Percentiles rank a stretch among this genome's conserved stretches.
These are phyloP conservation scores for Neurospora sp. DNA, from an alignment of 495 filamentous ascomycete species.

Conservation along the genomic window DNA sequence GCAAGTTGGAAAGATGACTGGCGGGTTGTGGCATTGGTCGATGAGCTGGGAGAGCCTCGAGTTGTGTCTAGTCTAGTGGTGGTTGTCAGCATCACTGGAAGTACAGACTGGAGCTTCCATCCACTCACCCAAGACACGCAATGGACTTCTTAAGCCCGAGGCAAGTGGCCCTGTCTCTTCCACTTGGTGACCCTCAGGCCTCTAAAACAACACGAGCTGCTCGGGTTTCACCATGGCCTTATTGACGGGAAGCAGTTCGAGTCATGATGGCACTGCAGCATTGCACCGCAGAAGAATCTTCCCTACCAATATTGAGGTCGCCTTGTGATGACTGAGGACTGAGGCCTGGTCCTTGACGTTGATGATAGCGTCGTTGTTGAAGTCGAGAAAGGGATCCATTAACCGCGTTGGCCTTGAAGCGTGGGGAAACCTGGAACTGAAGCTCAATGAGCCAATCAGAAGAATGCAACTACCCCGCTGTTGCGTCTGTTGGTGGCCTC, in stretches of 20 bases:
- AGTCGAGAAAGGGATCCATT: constrained; percentile 2
- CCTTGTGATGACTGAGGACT: background rate
- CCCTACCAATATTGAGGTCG: constrained; percentile 4
- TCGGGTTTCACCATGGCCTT: background rate
- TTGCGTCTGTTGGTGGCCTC: constrained; percentile 21
- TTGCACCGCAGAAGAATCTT: background rate
- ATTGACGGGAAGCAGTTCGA: background rate
- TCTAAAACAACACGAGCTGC: background rate
- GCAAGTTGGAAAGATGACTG: background rate
- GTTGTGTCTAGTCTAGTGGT: background rate
- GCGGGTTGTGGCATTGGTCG: background rate
- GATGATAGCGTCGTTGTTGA: background rate
- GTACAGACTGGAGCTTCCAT: background rate
- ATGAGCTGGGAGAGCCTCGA: background rate
- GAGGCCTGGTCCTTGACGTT: background rate
- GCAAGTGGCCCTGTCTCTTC: background rate
- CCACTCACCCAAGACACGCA: too few species aligned
- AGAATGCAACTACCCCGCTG: background rate
- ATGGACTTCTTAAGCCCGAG: background rate
- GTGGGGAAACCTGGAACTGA: constrained; percentile 27
- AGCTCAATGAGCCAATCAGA: constrained; percentile 19
- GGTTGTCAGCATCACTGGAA: background rate
- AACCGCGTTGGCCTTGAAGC: constrained; percentile 19
- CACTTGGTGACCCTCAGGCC: background rate
- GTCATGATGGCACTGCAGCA: background rate